phyloP scores from a whole-genome alignment of 1,284 basidiomycete genomes.

The Apiotrichum mycotoxinovorans region DNA sequence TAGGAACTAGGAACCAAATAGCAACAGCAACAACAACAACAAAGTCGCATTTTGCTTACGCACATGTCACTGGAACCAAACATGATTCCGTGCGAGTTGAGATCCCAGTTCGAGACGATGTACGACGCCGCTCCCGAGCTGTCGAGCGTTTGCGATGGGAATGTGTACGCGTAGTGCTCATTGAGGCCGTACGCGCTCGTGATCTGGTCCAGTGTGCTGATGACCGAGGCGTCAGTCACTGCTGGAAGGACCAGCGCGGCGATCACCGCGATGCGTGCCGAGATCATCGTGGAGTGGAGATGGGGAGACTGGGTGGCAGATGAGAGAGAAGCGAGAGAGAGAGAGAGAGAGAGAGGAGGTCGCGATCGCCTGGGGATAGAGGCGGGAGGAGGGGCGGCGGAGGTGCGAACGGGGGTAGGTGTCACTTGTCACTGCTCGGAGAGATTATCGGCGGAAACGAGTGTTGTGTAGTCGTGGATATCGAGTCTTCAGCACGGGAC shows the following conservation, averaged over 20 bases:
- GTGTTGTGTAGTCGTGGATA: too few relatives aligned
- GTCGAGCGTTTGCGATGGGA: conserved; percentile 28
- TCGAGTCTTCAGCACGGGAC: too few relatives aligned
- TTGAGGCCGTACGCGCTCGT: conserved; percentile 22
- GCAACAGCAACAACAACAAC: too few relatives aligned
- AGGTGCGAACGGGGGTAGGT: too few relatives aligned
- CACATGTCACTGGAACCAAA: conserved; percentile 35
- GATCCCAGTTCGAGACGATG: conserved; percentile 33
- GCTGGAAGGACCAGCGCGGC: conserved; percentile 10
- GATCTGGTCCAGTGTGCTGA: conserved; percentile 6
- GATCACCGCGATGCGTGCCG: conserved; percentile 4
- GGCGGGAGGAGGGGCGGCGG: too few relatives aligned
- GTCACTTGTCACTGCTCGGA: too few relatives aligned
- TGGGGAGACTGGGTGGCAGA: background rate
- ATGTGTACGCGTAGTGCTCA: conserved; percentile 26
- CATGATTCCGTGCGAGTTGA: conserved; percentile 30
- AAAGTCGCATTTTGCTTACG: too few relatives aligned
- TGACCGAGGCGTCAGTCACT: background rate
- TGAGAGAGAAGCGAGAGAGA: background rate
- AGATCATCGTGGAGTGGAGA: background rate
- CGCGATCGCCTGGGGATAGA: too few relatives aligned
- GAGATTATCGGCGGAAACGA: too few relatives aligned
- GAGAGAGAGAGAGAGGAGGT: too few relatives aligned
- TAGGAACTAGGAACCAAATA: background rate
- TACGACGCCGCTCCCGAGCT: conserved; percentile 25